A percentile compares a stretch with the other conserved stretches of the same genome.
Evolutionary conservation across 176 grass and related monocot genomes (phyloP).

Genomic region (Luzula sylvatica): DNA sequence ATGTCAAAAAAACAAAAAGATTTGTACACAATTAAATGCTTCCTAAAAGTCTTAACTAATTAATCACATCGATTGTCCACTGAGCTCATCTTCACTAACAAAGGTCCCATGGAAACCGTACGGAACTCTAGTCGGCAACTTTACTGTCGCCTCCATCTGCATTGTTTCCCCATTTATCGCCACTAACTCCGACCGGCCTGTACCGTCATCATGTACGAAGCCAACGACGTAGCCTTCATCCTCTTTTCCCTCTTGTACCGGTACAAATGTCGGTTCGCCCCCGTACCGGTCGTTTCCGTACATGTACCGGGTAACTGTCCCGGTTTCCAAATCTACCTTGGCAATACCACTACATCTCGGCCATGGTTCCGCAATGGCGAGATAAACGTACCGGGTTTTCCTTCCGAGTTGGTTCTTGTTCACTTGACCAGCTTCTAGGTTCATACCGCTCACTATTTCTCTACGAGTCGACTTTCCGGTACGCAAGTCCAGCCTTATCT

Average conservation of each 20-base stretch:
- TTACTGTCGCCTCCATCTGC: constrained; percentile 57
- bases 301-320: constrained; percentile 36
- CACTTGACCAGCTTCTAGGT: constrained; percentile 91
- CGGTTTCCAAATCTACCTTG: constrained; percentile 64
- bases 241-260: constrained; percentile 30
- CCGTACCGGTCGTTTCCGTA: constrained; percentile 63
- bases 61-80: background rate
- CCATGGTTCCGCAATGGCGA: constrained; percentile 84
- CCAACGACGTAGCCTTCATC: constrained; percentile 64
- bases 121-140: constrained; percentile 58
- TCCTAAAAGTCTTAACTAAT: background rate
- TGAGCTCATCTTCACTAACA: constrained; percentile 16
- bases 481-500: constrained; percentile 63
- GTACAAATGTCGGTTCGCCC: constrained; percentile 79
- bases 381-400: constrained; percentile 61
- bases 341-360: constrained; percentile 82
- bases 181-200: constrained; percentile 36
- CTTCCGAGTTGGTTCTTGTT: constrained; percentile 50
- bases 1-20: background rate
- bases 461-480: constrained; percentile 59
- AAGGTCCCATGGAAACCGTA: constrained; percentile 97
- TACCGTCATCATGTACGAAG: constrained; percentile 50
- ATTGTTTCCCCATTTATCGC: constrained; percentile 69
- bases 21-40: constrained; percentile 9
- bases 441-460: constrained; percentile 41